Base-by-base conservation (phyloP, 2,329 filamentous ascomycete species). In the Didymella lethalis region DNA sequence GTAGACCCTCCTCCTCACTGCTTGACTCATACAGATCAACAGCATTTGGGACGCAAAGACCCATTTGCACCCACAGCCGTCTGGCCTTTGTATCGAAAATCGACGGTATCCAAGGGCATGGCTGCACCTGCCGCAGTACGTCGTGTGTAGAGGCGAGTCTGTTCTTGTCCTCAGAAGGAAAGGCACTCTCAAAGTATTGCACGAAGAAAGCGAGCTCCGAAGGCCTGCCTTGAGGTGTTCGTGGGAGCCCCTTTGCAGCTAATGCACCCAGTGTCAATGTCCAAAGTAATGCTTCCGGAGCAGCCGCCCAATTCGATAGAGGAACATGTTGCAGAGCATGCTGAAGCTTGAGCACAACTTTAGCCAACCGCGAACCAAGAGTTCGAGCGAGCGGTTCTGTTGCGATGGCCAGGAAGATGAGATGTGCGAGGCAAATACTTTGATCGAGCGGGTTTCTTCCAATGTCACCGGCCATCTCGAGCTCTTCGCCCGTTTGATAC, bases 231-330 rank as follows among this genome's bases (percentile, higher is more conserved):
- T 8, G 48, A 20, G 40, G 41, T 6, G 31, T 58, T 63, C 51
- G 31, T 48, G 28, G 36, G 60, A 55, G n/a, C n/a, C 32, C 45
- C 10, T 61, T 61, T 28, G 70, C 66, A 7, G 65, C 73, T 10
- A 74, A 40, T 4, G 66, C 65, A 11, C 72, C 73, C 61, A 75
- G 69, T 0, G 72, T 73, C 1, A 73, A 40, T 25, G 63, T 67
- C 73, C 73, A 76, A 25, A 74, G 62, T 14, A 74, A 53, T 0
- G 73, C 46, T 47, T 71, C 67, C 1, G 66, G 63, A 0, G 64
- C 56, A 5, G 61, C 62, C 20, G 47, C 48, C 72, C 72, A 76
- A 5, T 51, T 40, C n/a, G 61, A 53, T 3, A 65, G 44, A 8
- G 64, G 58, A 2, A 52, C 52, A 54, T 52, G 59, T 34, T 63